Evolutionary conservation across 2,329 filamentous ascomycete species (phyloP), one percentile per base, ranked within the genome.

Genomic region (Nothopassalora personata): DNA sequence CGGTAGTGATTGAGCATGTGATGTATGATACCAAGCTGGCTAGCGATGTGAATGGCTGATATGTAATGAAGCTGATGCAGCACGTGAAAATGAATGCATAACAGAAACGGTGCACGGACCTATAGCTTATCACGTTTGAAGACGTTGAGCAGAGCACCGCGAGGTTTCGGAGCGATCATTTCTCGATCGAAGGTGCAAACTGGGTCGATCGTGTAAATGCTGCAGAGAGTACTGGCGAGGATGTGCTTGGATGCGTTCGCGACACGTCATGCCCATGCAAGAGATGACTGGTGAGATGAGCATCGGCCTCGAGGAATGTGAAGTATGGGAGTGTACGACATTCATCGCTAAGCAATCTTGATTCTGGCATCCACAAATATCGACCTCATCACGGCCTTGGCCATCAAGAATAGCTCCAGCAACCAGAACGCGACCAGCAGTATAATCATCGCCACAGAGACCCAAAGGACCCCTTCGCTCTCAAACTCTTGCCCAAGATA

Each of bases 371-470:
- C 64, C 48, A 64, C 39, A 39, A 66, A 66, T 27, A 64, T 53
- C 15, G 64, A 66, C 27, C 67, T 76, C 64, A 73, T 69, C 31
- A 86, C 74, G 3, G 82, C 83, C 45, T 76, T 75, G 1, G 80
- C 66, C 67, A 84, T 80, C 54, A 76, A 75, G 23, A 74, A 70
- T 7, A 64, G 18, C 46, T 84, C 80, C 59, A 83, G 77, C 1
- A 84, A 51, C 80, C 83, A 87, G 64, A 81, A 79, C 5, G 73
- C 67, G 5, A 86, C 76, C 50, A 87, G 70, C n/a, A 81, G 64
- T 11, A 85, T 71, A 0, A 82, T 83, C 79, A 86, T 79, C 19
- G 77, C 82, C 11, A 80, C 81, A 0, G 79, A 79, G 19, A 86
- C 75, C 65, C 81, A 81, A 67, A 78, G 65, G 4, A 87, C 72